A percentile compares a stretch with the other conserved stretches of the same genome.
Evolutionary conservation across 371 early-diverging fungal species (phyloP).

Genomic region (Apophysomyces sp.): DNA sequence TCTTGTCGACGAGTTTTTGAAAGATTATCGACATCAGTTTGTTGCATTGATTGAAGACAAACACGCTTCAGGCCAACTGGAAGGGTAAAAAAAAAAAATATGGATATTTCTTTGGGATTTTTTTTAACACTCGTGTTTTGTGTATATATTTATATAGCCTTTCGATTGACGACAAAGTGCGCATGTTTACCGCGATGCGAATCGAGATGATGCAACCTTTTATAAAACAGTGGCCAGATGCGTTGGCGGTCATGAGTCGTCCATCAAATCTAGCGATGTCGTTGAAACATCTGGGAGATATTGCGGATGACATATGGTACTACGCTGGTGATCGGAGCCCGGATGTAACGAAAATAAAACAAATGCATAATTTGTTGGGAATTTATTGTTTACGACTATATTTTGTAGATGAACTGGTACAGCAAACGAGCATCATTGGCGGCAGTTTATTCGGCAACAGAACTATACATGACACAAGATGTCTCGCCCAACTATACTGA

Average conservation of each 20-base stretch:
- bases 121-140: too few relatives aligned
- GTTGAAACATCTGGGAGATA: constrained; percentile 61
- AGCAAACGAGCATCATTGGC: constrained; percentile 79
- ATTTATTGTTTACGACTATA: background rate
- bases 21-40: constrained; percentile 61
- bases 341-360: constrained; percentile 57
- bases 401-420: constrained; percentile 82
- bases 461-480: constrained; percentile 90
- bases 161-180: constrained; percentile 60
- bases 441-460: constrained; percentile 81
- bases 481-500: constrained; percentile 66
- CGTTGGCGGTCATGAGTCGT: constrained; percentile 79
- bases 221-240: constrained; percentile 83
- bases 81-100: too few relatives aligned
- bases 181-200: constrained; percentile 63
- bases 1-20: constrained; percentile 76
- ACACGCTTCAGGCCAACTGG: constrained; percentile 39
- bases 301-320: constrained; percentile 87
- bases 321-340: constrained; percentile 84
- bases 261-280: constrained; percentile 73
- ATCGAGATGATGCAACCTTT: constrained; percentile 76
- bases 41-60: constrained; percentile 47
- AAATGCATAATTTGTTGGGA: background rate
- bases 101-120: too few relatives aligned
- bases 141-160: constrained; percentile 29